Percentiles rank a stretch among this genome's conserved stretches.
phyloP scores from a whole-genome alignment of 2,329 filamentous ascomycete genomes.

The Fusarium bulbicola region DNA sequence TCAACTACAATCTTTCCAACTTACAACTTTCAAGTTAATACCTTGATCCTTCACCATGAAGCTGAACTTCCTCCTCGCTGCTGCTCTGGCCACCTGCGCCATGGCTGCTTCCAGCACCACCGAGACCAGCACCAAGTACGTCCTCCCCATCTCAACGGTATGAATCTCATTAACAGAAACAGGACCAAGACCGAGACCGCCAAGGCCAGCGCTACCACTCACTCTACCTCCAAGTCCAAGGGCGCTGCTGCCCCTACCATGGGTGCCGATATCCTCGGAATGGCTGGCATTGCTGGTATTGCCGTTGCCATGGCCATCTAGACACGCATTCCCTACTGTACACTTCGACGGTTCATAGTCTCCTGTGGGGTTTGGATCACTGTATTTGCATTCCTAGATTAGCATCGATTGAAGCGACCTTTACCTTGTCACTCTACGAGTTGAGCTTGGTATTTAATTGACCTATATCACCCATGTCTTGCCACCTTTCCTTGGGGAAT shows the following conservation, averaged over 20 bases:
- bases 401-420: background rate
- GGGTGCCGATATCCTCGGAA: conserved; percentile 6
- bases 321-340: background rate
- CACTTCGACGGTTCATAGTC: conserved; percentile 4
- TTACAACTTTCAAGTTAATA: background rate
- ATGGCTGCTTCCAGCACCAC: conserved; percentile 13
- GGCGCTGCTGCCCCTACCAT: conserved; percentile 11
- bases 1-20: background rate
- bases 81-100: background rate
- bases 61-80: conserved; percentile 15
- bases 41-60: conserved; percentile 6
- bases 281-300: conserved; percentile 11
- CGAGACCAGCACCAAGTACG: background rate
- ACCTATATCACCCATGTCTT: background rate
- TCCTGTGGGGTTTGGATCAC: background rate
- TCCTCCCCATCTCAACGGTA: accelerated
- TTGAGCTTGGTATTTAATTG: background rate
- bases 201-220: background rate
- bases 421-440: conserved; percentile 1
- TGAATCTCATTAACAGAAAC: background rate
- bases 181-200: conserved; percentile 1
- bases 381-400: background rate
- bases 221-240: background rate
- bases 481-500: accelerated
- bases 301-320: conserved; percentile 19